Conservation (phyloP, 2,329 filamentous ascomycete species). For the Lecanosticta acicola region DNA sequence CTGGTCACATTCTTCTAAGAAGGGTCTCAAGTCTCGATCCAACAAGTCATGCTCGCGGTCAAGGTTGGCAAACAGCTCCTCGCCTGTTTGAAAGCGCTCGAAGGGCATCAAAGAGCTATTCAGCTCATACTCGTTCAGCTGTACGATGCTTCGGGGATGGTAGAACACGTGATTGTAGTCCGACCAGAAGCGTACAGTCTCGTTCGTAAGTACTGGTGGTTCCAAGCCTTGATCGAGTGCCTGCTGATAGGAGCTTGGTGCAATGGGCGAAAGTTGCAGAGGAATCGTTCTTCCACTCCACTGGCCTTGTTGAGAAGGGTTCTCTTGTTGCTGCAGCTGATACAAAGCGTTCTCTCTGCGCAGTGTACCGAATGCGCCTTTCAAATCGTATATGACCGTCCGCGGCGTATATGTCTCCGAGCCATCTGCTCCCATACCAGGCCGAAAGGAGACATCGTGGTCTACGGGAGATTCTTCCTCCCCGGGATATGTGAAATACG, state of each 20-base stretch:
- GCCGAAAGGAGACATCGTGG: slow-evolving; percentile 83
- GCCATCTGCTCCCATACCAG: slow-evolving; percentile 75
- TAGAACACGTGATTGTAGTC: slow-evolving; percentile 92
- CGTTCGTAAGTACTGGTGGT: slow-evolving; percentile 59
- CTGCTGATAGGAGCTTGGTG: slow-evolving; percentile 68
- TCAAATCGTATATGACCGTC: slow-evolving; percentile 89
- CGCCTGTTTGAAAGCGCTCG: slow-evolving; percentile 67
- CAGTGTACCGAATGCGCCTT: slow-evolving; percentile 85
- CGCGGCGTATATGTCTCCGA: slow-evolving; percentile 88
- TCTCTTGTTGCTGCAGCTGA: slow-evolving; percentile 49
- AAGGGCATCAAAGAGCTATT: slow-evolving; percentile 76
- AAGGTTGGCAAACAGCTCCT: slow-evolving; percentile 59
- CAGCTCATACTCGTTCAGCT: slow-evolving; percentile 81
- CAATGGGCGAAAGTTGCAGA: slow-evolving; percentile 62
- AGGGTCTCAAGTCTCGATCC: slow-evolving; percentile 82
- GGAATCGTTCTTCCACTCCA: slow-evolving; percentile 62
- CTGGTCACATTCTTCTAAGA: slow-evolving; percentile 88
- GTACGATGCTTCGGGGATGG: slow-evolving; percentile 80
- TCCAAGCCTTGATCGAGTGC: slow-evolving; percentile 67
- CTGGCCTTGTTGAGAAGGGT: slow-evolving; percentile 34
- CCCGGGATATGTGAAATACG: slow-evolving; percentile 86
- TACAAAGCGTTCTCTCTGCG: slow-evolving; percentile 86
- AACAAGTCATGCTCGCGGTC: slow-evolving; percentile 70
- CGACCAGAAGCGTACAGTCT: slow-evolving; percentile 88
- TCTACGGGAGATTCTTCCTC: slow-evolving; percentile 63